Evolutionary conservation across 805 yeast genomes (phyloP).

Genomic region (Starmerella apis): DNA sequence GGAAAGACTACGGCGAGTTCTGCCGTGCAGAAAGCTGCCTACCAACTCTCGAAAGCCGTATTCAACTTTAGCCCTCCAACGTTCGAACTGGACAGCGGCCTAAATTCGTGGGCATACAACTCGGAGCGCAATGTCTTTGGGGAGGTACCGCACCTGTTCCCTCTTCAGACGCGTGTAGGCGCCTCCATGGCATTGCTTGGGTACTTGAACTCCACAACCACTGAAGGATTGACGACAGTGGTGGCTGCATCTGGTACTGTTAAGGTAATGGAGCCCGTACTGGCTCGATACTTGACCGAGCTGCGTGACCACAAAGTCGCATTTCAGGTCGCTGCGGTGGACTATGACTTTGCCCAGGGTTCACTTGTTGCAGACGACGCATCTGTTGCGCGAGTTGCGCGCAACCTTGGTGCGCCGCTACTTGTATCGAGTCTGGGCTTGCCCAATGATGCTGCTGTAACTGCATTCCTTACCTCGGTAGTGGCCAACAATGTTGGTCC

Average conservation of each 20-base stretch:
- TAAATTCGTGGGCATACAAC: conserved; percentile 52
- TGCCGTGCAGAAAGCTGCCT: conserved; percentile 30
- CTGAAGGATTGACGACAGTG: conserved; percentile 32
- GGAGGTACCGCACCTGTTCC: conserved; percentile 50
- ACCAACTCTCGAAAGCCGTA: conserved; percentile 31
- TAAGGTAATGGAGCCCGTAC: conserved; percentile 55
- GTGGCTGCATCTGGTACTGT: conserved; percentile 61
- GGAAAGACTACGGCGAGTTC: conserved; percentile 18
- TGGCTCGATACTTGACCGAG: conserved; percentile 14
- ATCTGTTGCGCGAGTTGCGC: conserved; percentile 51
- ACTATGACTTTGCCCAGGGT: conserved; percentile 46
- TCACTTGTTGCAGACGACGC: conserved; percentile 55
- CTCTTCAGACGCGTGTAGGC: conserved; percentile 63
- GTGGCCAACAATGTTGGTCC: conserved; percentile 49
- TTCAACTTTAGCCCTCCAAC: conserved; percentile 57
- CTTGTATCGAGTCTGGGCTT: conserved; percentile 58
- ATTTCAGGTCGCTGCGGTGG: conserved; percentile 67
- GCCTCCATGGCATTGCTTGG: conserved; percentile 75
- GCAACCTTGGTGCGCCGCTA: conserved; percentile 47
- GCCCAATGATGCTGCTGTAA: conserved; percentile 44
- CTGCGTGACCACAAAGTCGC: conserved; percentile 28
- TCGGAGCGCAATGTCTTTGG: conserved; percentile 39
- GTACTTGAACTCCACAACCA: conserved; percentile 31
- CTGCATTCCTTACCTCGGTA: conserved; percentile 50
- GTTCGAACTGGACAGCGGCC: conserved; percentile 48